Evolutionary conservation across 1,139 yeast genomes (phyloP).

Genomic region (Lodderomyces parapsilosis): DNA sequence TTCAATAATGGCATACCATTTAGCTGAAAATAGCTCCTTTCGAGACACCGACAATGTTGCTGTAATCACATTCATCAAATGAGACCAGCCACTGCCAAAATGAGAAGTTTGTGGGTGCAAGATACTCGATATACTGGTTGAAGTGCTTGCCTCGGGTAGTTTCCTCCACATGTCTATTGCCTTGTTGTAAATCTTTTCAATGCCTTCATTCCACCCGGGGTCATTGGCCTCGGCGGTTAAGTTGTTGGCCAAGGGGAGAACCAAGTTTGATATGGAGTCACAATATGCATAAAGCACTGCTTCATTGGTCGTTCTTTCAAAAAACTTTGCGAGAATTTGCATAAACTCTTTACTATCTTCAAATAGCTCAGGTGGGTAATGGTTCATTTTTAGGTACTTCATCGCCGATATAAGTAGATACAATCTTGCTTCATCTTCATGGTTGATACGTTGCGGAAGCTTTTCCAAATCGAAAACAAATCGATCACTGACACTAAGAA

Average conservation of each 20-base stretch:
- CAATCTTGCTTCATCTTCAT: slow-evolving; percentile 68
- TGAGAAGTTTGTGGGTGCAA: neutral
- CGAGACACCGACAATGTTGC: slow-evolving; percentile 82
- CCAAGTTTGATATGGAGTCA: slow-evolving; percentile 71
- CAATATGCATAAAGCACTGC: slow-evolving; percentile 75
- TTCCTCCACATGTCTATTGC: slow-evolving; percentile 41
- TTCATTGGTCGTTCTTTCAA: slow-evolving; percentile 61
- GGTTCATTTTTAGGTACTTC: slow-evolving; percentile 75
- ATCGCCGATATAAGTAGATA: slow-evolving; percentile 85
- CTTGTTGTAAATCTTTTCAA: slow-evolving; percentile 57
- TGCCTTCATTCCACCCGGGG: slow-evolving; percentile 91
- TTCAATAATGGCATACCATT: slow-evolving; percentile 75
- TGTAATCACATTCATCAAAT: slow-evolving; percentile 67
- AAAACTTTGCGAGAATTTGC: slow-evolving; percentile 82
- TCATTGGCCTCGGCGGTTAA: slow-evolving; percentile 94
- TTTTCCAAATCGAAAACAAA: slow-evolving; percentile 92
- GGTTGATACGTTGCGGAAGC: slow-evolving; percentile 52
- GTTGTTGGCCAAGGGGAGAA: slow-evolving; percentile 79
- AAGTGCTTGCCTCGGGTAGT: slow-evolving; percentile 1
- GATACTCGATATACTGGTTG: slow-evolving; percentile 5
- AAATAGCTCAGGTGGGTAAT: slow-evolving; percentile 83
- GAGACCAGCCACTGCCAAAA: slow-evolving; percentile 60
- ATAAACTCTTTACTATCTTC: slow-evolving; percentile 93
- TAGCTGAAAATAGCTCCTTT: slow-evolving; percentile 66
- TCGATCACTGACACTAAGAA: slow-evolving; percentile 85